These are phyloP conservation scores for Pseudonectria foliicola DNA, from an alignment of 2,329 filamentous ascomycete genomes.

Conservation along the genomic window DNA sequence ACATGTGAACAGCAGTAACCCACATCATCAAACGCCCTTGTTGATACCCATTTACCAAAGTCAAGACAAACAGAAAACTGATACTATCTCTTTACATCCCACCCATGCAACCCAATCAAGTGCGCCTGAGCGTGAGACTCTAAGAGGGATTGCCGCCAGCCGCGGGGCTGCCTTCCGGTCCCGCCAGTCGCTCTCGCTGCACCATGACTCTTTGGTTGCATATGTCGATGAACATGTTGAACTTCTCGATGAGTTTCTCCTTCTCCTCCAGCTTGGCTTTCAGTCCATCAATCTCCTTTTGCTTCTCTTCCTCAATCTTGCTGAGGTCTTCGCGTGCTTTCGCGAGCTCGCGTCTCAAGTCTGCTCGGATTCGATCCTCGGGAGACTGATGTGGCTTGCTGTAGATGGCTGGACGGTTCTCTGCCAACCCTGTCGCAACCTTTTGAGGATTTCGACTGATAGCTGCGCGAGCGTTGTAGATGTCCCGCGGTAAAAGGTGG, in stretches of 20 bases:
- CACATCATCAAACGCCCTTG: too few relatives aligned
- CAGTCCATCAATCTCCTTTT: conserved; percentile 51
- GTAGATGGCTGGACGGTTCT: conserved; percentile 57
- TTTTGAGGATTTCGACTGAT: conserved; percentile 60
- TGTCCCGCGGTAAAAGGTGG: conserved; percentile 56
- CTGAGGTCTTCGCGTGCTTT: conserved; percentile 50
- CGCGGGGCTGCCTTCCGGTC: conserved; percentile 20
- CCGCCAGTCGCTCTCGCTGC: conserved; percentile 46
- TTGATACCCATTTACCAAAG: too few relatives aligned
- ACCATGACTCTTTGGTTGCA: conserved; percentile 61
- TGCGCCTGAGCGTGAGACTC: conserved; percentile 8
- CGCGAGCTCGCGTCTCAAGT: conserved; percentile 53
- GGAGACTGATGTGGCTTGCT: conserved; percentile 57
- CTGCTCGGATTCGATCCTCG: conserved; percentile 57
- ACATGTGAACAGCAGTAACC: too few relatives aligned
- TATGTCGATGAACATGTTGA: conserved; percentile 64
- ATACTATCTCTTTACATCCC: not conserved
- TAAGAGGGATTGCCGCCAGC: conserved; percentile 20
- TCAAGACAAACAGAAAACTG: too few relatives aligned
- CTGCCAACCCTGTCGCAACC: conserved; percentile 51
- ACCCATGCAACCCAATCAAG: conserved; percentile 7
- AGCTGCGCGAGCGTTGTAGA: conserved; percentile 60
- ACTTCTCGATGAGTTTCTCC: conserved; percentile 54
- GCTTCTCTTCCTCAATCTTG: conserved; percentile 47
- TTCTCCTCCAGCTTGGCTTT: conserved; percentile 56